Evolutionary conservation across 1,284 basidiomycete species (phyloP), one percentile per base, ranked within the genome.

Genomic region (Marasmius sp.): DNA sequence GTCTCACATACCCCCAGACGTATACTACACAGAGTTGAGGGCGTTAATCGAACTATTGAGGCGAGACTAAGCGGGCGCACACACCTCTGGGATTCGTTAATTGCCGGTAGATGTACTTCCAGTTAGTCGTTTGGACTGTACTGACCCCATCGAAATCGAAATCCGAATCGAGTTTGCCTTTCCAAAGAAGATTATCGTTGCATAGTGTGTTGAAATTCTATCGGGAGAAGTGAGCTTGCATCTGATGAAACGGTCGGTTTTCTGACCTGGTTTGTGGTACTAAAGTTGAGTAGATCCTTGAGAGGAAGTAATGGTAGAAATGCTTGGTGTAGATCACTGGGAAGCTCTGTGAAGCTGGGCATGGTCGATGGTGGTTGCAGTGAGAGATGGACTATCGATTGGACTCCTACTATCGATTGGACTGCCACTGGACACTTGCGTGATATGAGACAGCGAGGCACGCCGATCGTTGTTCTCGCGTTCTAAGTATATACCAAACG

Each of bases 171-270:
- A 93, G 80, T 66, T 85, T 89, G 37, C 82, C 79, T 68, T 88
- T 88, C 93, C 93, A 95, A 63, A 94, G 83, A 0, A 85, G 85
- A 52, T 93, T 88, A 71, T 95, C 92, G n/a, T 83, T 79, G 67
- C 84, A 84, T 18, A 92, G 68, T 6, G 70, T 58, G 14, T 82
- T 77, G 67, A 91, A 87, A 69, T 81, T 80, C 80, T 81, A 48
- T 33, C 61, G 27, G 54, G 22, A 61, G 51, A 39, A 47, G 20
- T 36, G 62, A 51, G 62, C 50, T 50, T 41, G 11, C 9, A 41
- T 57, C 11, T 37, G 16, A 53, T 7, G 37, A 33, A 22, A 56
- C 45, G 20, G 9, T 16, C 14, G 50, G 43, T 60, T 43, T 16
- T 58, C 20, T 6, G 14, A 79, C 81, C 65, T 80, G 85, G 73